These are phyloP conservation scores for Epithele typhae DNA, from an alignment of 768 basidiomycete genomes.

Conservation along the genomic window DNA sequence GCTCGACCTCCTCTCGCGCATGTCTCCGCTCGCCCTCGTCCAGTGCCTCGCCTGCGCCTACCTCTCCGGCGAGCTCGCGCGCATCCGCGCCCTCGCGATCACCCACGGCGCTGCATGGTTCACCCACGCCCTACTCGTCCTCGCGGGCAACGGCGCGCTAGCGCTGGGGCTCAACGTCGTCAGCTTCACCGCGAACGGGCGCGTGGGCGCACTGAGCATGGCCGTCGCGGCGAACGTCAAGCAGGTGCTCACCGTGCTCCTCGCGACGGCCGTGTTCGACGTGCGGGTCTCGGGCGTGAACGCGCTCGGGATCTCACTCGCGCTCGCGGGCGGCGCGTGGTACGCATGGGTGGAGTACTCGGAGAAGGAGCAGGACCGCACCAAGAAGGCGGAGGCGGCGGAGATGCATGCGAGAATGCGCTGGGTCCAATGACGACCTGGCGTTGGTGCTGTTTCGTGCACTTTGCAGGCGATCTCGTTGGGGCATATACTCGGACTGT, in stretches of 20 bases:
- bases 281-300: conserved; percentile 78
- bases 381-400: too few relatives aligned
- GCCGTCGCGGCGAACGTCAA: conserved; percentile 92
- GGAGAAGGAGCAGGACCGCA: conserved; percentile 20
- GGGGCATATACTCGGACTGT: too few relatives aligned
- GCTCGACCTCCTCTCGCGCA: conserved; percentile 81
- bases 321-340: conserved; percentile 82
- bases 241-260: conserved; percentile 85
- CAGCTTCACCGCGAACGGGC: conserved; percentile 93
- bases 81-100: conserved; percentile 30
- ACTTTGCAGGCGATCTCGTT: too few relatives aligned
- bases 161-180: conserved; percentile 94
- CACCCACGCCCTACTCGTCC: conserved; percentile 38
- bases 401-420: too few relatives aligned
- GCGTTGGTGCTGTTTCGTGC: too few relatives aligned
- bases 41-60: conserved; percentile 80
- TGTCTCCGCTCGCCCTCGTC: conserved; percentile 89
- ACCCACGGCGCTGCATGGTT: background rate
- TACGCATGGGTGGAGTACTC: conserved; percentile 63
- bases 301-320: conserved; percentile 76
- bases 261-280: conserved; percentile 81
- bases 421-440: too few relatives aligned
- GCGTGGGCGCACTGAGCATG: conserved; percentile 86
- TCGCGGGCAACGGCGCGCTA: conserved; percentile 76
- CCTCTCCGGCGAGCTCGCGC: conserved; percentile 73